A percentile compares a stretch with the other conserved stretches of the same genome.
These are phyloP conservation scores for Vitis hybrid DNA, from an alignment of 177 flowering plant genomes.

Conservation along the genomic window DNA sequence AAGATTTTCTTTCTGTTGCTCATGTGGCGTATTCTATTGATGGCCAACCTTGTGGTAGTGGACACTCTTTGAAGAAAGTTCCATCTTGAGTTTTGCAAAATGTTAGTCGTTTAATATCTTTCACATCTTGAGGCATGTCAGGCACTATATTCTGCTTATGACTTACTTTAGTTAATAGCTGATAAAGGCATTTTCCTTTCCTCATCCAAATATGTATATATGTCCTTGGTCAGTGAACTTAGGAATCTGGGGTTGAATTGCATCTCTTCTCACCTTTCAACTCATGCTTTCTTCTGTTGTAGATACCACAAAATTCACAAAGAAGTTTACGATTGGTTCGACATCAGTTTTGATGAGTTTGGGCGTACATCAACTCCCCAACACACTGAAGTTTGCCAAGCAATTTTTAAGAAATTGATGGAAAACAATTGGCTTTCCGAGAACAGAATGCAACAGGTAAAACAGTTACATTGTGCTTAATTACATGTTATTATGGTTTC, in stretches of 20 bases:
- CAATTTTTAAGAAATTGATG: constrained; percentile 71
- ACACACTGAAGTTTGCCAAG: constrained; percentile 92
- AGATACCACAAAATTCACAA: constrained; percentile 90
- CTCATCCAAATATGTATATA: neutral
- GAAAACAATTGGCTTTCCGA: constrained; percentile 90
- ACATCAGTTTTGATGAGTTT: constrained; percentile 88
- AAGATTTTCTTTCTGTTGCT: neutral
- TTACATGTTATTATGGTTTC: neutral
- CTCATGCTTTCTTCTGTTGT: constrained; percentile 7
- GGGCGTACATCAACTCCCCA: constrained; percentile 91
- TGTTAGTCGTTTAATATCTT: no score
- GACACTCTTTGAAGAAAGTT: no score
- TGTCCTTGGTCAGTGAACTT: no score
- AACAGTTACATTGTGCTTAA: neutral
- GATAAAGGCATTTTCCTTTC: neutral
- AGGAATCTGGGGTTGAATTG: neutral
- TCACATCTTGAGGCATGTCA: no score
- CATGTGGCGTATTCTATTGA: no score
- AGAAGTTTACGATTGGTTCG: constrained; percentile 86
- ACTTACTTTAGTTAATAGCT: no score
- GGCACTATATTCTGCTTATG: no score
- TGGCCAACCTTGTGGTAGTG: no score
- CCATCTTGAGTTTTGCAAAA: no score
- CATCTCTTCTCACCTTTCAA: neutral
- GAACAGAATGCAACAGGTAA: constrained; percentile 89